Base-by-base conservation (phyloP, 495 filamentous ascomycete species). In the Hypoxylon crocopeplum region DNA sequence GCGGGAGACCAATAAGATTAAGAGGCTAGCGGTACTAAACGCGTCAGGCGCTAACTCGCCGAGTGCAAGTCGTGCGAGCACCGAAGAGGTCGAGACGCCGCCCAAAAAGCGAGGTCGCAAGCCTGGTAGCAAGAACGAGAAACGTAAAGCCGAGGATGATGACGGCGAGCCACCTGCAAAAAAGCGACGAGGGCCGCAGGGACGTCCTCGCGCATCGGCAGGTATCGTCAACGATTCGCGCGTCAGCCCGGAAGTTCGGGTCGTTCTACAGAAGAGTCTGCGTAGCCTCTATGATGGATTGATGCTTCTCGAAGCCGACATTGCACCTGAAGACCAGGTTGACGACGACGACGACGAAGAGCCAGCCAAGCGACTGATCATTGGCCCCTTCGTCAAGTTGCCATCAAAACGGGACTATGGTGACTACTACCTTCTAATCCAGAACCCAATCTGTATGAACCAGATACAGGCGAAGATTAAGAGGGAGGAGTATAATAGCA, bases 371-470 rank as follows among this genome's bases (percentile, higher is more conserved):
- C 89, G 93, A 46, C 77, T 90, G 16, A 89, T 97, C 70, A 97
- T 96, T 47, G 94, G 93, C 32, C 94, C 93, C 0, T 98, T 98
- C 72, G 82, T 97, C 72, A 91, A 92, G 66, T 81, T 96, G 13
- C 93, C 93, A 15, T 86, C 90, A n/a, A 93, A 88, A 72, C 85
- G 84, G 13, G 83, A 88, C 21, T 98, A 93, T 70, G 87, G 90
- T 5, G 92, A 97, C 64, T 98, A 98, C 71, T 98, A 97, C 72
- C 75, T 90, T 71, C 84, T 97, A 71, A 98, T 98, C 70, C 83
- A 86, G 62, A 86, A 88, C 22, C 94, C 94, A 0, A 96, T 98
- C 69, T 90, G 88, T 55, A 95, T 97, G 86, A 91, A 94, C 30
- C 85, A 89, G 73, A 96, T 98, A 66, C 84, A 87, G 72, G 92